Conservation (phyloP, 1,139 yeast genomes). For the Taphrina populina region DNA sequence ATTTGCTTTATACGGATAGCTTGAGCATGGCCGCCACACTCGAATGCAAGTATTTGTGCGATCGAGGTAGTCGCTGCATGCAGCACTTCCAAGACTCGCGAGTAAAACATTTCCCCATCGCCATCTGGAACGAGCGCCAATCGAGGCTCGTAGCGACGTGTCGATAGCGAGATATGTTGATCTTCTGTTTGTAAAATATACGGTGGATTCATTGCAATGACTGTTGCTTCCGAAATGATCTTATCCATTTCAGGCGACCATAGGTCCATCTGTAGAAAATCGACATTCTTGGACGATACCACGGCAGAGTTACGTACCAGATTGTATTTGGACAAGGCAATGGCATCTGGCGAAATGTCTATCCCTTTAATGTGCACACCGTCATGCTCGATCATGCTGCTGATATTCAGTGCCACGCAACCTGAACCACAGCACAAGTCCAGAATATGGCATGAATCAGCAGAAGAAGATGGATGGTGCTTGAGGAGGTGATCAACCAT, state of each 20-base stretch:
- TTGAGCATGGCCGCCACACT: conserved; percentile 12
- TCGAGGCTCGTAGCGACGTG: conserved; percentile 67
- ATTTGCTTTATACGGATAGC: conserved; percentile 19
- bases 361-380: conserved; percentile 48
- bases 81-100: conserved; percentile 13
- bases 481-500: conserved; percentile 40
- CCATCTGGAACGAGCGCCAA: conserved; percentile 51
- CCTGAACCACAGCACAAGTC: conserved; percentile 94
- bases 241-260: conserved; percentile 9
- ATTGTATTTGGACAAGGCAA: conserved; percentile 55
- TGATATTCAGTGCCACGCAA: conserved; percentile 64
- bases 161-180: conserved; percentile 56
- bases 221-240: conserved; percentile 46
- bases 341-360: conserved; percentile 62
- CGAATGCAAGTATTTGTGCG: conserved; percentile 21
- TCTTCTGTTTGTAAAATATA: conserved; percentile 62
- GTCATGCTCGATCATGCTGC: conserved; percentile 63
- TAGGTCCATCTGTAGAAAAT: conserved; percentile 38
- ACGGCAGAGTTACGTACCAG: conserved; percentile 35
- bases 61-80: neutral
- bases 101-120: conserved; percentile 21
- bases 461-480: conserved; percentile 7
- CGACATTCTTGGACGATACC: conserved; percentile 36
- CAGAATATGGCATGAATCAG: conserved; percentile 46
- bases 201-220: conserved; percentile 85